These are phyloP conservation scores for Inga leiocalycina DNA, from an alignment of 306 rosid genomes.

Conservation along the genomic window DNA sequence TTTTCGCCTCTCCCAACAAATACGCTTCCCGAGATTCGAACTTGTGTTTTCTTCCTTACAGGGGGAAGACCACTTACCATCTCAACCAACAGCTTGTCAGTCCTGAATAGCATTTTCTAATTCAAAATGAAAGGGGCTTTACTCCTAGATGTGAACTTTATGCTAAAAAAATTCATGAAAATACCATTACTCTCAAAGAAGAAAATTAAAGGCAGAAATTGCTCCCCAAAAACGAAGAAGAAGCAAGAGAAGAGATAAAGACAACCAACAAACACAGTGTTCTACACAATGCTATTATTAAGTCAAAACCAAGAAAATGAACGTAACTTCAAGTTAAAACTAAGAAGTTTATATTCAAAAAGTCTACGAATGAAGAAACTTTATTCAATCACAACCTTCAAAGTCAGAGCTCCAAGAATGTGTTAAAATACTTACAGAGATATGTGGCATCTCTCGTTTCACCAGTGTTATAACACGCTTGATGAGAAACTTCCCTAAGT, in stretches of 20 bases:
- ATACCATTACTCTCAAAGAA: neutral
- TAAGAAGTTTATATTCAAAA: neutral
- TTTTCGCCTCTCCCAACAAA: too few species aligned
- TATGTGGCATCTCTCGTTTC: conserved; percentile 87
- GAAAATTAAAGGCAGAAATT: neutral
- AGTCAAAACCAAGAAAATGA: conserved; percentile 12
- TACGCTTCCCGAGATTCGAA: too few species aligned
- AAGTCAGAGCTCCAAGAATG: conserved; percentile 28
- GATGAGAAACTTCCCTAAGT: conserved; percentile 88
- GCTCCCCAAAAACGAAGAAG: neutral
- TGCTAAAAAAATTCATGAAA: neutral
- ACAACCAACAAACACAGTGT: conserved; percentile 11
- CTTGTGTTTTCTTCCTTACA: too few species aligned
- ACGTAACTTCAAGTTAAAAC: conserved; percentile 1
- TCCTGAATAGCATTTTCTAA: neutral
- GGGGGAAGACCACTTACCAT: too few species aligned
- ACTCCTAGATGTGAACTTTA: neutral
- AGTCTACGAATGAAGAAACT: conserved; percentile 22
- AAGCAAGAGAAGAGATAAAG: conserved; percentile 8
- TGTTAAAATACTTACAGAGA: conserved; percentile 65
- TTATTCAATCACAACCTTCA: conserved; percentile 28
- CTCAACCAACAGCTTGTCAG: neutral
- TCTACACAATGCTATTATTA: conserved; percentile 19
- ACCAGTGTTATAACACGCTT: conserved; percentile 87
- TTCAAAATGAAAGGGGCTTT: neutral